Evolutionary conservation across 2,329 filamentous ascomycete species (phyloP).

Genomic region (Canariomyces notabilis): DNA sequence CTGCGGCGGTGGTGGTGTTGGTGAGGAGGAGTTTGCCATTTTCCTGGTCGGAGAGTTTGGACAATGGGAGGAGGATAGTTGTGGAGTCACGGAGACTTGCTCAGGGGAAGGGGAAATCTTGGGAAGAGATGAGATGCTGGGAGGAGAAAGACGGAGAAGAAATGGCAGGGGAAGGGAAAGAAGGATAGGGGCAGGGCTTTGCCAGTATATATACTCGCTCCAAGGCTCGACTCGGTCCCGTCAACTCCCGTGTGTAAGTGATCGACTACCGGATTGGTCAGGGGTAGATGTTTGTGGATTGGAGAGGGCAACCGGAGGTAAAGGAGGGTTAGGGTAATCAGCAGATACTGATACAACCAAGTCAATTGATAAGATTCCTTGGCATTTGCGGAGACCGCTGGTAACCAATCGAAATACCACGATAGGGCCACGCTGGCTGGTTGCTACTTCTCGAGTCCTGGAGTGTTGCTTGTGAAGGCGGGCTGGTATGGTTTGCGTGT

Average conservation of each 20-base stretch:
- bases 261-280: background rate
- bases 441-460: slow-evolving; percentile 14
- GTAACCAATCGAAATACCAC: slow-evolving; percentile 5
- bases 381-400: background rate
- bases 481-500: too few relatives aligned
- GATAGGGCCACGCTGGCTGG: slow-evolving; percentile 21
- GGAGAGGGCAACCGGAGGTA: background rate
- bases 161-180: background rate
- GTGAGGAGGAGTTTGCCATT: too few relatives aligned
- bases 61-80: background rate
- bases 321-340: background rate
- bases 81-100: too few relatives aligned
- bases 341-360: background rate
- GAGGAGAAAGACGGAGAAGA: background rate
- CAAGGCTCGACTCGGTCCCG: too few relatives aligned
- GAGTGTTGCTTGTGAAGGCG: background rate
- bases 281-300: background rate
- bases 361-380: slow-evolving; percentile 5
- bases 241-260: too few relatives aligned
- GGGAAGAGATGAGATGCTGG: background rate
- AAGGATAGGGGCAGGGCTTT: too few relatives aligned
- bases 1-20: background rate
- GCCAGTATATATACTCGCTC: too few relatives aligned
- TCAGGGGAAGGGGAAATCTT: slow-evolving; percentile 5
- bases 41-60: too few relatives aligned